Evolutionary conservation across 805 yeast species (phyloP).

Genomic region (Zygosaccharomyces siamensis): DNA sequence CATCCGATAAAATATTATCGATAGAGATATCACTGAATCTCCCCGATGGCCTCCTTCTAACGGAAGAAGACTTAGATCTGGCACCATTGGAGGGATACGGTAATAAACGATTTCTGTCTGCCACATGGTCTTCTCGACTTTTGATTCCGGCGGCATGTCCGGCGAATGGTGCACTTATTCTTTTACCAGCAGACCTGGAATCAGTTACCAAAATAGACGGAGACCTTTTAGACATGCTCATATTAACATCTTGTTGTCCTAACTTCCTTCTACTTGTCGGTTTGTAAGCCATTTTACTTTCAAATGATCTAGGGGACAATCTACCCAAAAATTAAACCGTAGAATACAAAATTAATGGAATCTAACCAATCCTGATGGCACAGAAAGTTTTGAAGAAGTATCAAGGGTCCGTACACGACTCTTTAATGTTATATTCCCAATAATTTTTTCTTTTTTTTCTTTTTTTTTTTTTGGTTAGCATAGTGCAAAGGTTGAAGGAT

Average conservation of each 20-base stretch:
- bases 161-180: slow-evolving; percentile 68
- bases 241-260: background rate
- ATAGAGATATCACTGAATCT: slow-evolving; percentile 76
- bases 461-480: background rate
- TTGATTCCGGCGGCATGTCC: slow-evolving; percentile 44
- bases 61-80: slow-evolving; percentile 1
- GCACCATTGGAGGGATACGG: slow-evolving; percentile 10
- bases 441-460: background rate
- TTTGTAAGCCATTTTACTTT: slow-evolving; percentile 10
- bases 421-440: background rate
- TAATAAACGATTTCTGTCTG: slow-evolving; percentile 4
- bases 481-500: background rate
- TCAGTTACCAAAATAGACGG: slow-evolving; percentile 94
- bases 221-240: slow-evolving; percentile 58
- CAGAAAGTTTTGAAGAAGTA: background rate
- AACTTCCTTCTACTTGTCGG: slow-evolving; percentile 1
- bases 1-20: slow-evolving; percentile 68
- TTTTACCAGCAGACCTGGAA: slow-evolving; percentile 55
- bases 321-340: background rate
- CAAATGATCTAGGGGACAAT: background rate
- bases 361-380: background rate
- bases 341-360: background rate
- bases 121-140: slow-evolving; percentile 11
- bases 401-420: background rate
- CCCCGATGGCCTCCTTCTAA: slow-evolving; percentile 18